phyloP scores from a whole-genome alignment of 352 stramenopile species.

The Phytophthora nicotianae region DNA sequence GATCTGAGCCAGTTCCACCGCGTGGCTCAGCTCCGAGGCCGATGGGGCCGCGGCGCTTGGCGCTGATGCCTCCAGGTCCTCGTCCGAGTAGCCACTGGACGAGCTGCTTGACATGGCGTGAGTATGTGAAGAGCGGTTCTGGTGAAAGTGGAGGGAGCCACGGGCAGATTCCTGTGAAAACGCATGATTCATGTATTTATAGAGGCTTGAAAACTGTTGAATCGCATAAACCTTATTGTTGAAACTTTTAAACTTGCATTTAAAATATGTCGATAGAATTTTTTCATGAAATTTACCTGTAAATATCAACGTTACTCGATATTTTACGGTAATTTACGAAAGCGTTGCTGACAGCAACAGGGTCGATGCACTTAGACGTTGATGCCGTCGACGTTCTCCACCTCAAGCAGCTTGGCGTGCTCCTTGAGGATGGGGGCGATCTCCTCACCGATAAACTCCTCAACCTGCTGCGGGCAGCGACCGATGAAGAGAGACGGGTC shows the following conservation, averaged over 20 bases:
- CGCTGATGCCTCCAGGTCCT: constrained; percentile 30
- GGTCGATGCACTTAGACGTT: constrained; percentile 90
- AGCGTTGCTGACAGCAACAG: too few relatives aligned
- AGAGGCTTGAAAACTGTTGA: not conserved
- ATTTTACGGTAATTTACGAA: not conserved
- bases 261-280: not conserved
- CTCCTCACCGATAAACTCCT: constrained; percentile 96
- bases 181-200: not conserved
- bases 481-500: constrained; percentile 98
- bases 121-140: constrained; percentile 34
- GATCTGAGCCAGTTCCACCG: constrained; percentile 70
- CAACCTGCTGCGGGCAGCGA: constrained; percentile 94
- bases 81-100: constrained; percentile 48
- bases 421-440: constrained; percentile 94
- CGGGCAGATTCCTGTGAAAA: not conserved
- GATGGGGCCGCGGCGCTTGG: constrained; percentile 11
- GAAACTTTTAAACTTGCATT: constrained; percentile 3
- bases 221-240: not conserved
- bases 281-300: too few relatives aligned
- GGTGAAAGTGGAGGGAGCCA: constrained; percentile 23
- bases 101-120: constrained; percentile 53
- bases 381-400: constrained; percentile 94
- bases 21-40: constrained; percentile 37
- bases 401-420: constrained; percentile 88
- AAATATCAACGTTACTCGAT: too few relatives aligned